Evolutionary conservation across 495 filamentous ascomycete genomes (phyloP).

Genomic region (Penicillium nucicola): DNA sequence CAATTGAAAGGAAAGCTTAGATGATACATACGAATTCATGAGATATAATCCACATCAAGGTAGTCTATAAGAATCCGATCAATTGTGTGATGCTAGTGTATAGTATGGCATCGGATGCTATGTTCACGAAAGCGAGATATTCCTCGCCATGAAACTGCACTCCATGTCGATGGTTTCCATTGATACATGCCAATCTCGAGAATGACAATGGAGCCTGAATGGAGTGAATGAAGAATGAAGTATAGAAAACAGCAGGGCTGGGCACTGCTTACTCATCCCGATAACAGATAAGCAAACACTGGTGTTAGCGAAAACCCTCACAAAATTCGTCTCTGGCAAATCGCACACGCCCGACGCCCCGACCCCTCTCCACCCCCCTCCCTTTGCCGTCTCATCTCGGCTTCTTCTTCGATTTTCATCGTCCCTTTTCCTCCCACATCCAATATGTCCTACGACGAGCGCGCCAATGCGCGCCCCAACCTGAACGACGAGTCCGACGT

Average conservation of each 20-base stretch:
- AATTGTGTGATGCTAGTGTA: too few species aligned
- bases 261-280: constrained; percentile 31
- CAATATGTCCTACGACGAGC: constrained; percentile 51
- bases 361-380: constrained; percentile 23
- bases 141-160: too few species aligned
- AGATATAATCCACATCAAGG: too few species aligned
- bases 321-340: constrained; percentile 48
- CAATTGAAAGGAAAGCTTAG: too few species aligned
- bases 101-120: too few species aligned
- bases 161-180: too few species aligned
- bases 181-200: too few species aligned
- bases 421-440: constrained; percentile 15
- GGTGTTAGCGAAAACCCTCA: constrained; percentile 48
- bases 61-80: too few species aligned
- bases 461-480: constrained; percentile 47
- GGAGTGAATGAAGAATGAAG: not conserved
- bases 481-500: constrained; percentile 82
- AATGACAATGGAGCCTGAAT: too few species aligned
- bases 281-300: constrained; percentile 48
- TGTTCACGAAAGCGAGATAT: too few species aligned
- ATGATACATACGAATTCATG: too few species aligned
- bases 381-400: constrained; percentile 22
- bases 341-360: constrained; percentile 45
- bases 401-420: constrained; percentile 13
- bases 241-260: not conserved